Base-by-base conservation (phyloP, 176 grass and related monocot species). In the Raddia distichophylla region DNA sequence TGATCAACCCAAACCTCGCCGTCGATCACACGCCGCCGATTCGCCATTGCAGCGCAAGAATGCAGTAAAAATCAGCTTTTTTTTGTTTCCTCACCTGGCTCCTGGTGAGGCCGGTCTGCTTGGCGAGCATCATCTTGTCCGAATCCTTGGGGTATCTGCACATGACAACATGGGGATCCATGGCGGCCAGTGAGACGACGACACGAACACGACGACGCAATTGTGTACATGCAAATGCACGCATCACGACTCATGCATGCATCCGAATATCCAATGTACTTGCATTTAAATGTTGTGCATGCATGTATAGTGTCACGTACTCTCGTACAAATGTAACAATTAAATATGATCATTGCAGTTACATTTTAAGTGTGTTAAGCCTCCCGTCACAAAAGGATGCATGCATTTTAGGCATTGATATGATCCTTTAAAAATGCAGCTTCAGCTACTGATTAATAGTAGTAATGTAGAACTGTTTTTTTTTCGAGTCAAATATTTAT, bases 71-170 rank as follows among this genome's bases (percentile, higher is more conserved):
- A 11, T 60, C 6, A 75, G 53, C 62, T 22, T 11, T 79, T 75
- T 51, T 27, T 27, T 27, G 0, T 27, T 27, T 27, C 27, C 56
- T 74, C 55, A 93, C 97, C 97, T 99, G 97, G 74, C 91, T 99
- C 82, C 97, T 93, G 50, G 89, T 94, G 83, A 99, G 97, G 1
- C 97, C 97, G 44, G 97, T 96, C 68, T 99, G 97, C 74, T 96
- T 99, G 66, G 97, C 93, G 71, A 99, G 97, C 97, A 99, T 96
- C 77, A 93, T 69, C 80, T 99, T 99, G 85, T 99, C 97, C 52
- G 97, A 99, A 92, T 99, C 93, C 91, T 99, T 95, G 20, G 97
- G 97, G 79, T 99, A 99, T 69, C 97, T 99, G 87, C 91, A 76
- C 91, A 76, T 64, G 80, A 91, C 60, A 59, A 69, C 71, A 91